A percentile compares a stretch with the other conserved stretches of the same genome.
Evolutionary conservation across 352 stramenopile species (phyloP).

Genomic region (Globisporangium lucens): DNA sequence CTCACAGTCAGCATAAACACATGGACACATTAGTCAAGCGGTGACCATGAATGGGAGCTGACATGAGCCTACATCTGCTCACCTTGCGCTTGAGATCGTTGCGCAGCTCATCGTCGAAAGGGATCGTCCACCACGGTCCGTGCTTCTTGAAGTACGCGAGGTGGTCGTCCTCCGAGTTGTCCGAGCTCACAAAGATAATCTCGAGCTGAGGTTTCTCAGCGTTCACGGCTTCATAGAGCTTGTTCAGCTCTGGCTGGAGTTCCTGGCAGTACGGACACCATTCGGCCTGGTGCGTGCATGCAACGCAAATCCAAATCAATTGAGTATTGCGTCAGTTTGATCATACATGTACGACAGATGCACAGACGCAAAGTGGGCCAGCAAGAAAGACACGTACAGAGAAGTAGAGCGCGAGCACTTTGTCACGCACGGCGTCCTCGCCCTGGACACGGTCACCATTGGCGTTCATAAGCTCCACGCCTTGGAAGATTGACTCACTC

Average conservation of each 20-base stretch:
- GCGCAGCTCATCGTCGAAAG: slow-evolving; percentile 56
- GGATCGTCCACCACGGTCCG: slow-evolving; percentile 67
- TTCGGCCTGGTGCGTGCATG: slow-evolving; percentile 37
- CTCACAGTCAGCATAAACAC: neutral
- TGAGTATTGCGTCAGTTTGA: neutral
- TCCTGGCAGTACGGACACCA: slow-evolving; percentile 78
- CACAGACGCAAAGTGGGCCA: neutral
- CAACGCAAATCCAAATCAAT: neutral
- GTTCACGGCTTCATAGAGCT: slow-evolving; percentile 54
- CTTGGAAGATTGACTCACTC: slow-evolving; percentile 41
- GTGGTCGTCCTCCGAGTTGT: slow-evolving; percentile 54
- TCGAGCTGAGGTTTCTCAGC: slow-evolving; percentile 39
- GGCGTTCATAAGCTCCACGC: slow-evolving; percentile 53
- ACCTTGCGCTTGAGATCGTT: slow-evolving; percentile 68
- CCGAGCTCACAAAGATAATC: slow-evolving; percentile 75
- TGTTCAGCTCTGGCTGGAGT: slow-evolving; percentile 72
- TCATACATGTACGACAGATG: neutral
- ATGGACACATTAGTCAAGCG: neutral
- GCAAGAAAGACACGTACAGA: slow-evolving; percentile 28
- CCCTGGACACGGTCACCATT: slow-evolving; percentile 40
- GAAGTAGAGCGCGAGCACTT: slow-evolving; percentile 74
- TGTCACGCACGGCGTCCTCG: slow-evolving; percentile 41
- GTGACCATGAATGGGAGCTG: neutral
- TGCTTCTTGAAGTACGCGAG: slow-evolving; percentile 67
- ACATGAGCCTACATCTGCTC: neutral